phyloP scores from a whole-genome alignment of 2,329 filamentous ascomycete genomes.

The Ophiocordyceps sinensis region DNA sequence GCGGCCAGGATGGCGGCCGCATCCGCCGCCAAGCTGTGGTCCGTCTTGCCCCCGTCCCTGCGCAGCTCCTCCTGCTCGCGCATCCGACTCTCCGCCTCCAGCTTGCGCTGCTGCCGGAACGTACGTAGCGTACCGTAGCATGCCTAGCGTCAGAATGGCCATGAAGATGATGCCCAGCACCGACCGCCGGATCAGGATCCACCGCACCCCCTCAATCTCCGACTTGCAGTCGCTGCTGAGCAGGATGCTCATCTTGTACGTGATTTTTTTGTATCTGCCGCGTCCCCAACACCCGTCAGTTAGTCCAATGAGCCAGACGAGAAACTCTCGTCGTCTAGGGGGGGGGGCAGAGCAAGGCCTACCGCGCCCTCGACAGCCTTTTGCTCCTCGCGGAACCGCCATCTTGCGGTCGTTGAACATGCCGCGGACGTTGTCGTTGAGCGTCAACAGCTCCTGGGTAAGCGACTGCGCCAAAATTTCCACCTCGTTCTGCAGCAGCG shows the following conservation, averaged over 20 bases:
- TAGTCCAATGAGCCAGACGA: not conserved
- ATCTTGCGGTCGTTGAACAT: constrained; percentile 96
- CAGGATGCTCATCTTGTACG: constrained; percentile 87
- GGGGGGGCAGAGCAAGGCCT: constrained; percentile 13
- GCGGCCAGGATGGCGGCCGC: constrained; percentile 44
- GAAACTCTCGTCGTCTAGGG: too few species aligned
- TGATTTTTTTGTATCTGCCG: constrained; percentile 71
- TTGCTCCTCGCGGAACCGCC: constrained; percentile 74
- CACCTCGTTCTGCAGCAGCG: constrained; percentile 83
- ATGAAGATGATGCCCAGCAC: constrained; percentile 53
- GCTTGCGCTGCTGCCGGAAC: constrained; percentile 32
- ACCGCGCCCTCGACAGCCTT: constrained; percentile 69
- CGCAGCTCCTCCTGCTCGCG: constrained; percentile 28
- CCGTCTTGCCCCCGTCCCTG: constrained; percentile 28
- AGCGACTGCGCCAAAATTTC: constrained; percentile 79
- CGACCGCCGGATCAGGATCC: constrained; percentile 58
- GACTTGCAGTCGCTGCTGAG: constrained; percentile 84
- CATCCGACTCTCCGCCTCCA: constrained; percentile 27
- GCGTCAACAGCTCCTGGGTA: constrained; percentile 63
- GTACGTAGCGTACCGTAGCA: constrained; percentile 46
- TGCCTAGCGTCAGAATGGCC: constrained; percentile 44
- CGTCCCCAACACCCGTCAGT: too few species aligned
- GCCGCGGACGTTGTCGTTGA: constrained; percentile 86
- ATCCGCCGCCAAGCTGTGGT: constrained; percentile 32
- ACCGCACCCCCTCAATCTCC: constrained; percentile 80